A percentile compares a stretch with the other conserved stretches of the same genome.
Evolutionary conservation across 495 filamentous ascomycete species (phyloP).

Genomic region (Hyaloscypha finlandica): DNA sequence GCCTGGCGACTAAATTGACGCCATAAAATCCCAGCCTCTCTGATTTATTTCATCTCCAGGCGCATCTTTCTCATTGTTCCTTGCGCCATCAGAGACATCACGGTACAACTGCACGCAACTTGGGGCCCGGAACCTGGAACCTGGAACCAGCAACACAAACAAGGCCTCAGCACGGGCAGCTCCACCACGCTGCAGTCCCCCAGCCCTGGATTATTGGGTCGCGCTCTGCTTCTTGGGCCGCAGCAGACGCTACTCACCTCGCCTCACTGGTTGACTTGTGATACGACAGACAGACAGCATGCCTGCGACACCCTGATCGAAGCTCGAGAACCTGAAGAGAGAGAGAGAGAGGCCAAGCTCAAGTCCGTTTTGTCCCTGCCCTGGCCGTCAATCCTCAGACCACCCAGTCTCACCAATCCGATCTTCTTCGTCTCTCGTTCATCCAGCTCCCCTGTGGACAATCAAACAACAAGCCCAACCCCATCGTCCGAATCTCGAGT

Average conservation of each 20-base stretch:
- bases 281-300: neutral
- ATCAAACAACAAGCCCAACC: neutral
- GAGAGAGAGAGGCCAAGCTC: neutral
- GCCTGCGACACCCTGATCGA: neutral
- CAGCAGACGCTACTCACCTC: neutral
- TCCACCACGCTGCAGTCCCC: neutral
- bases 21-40: neutral
- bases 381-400: neutral
- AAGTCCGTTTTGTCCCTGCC: neutral
- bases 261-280: neutral
- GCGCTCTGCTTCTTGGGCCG: neutral
- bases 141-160: neutral
- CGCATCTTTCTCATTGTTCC: neutral
- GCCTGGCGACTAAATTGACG: neutral
- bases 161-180: neutral
- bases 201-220: neutral
- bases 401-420: neutral
- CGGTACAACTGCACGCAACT: neutral
- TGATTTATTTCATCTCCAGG: neutral
- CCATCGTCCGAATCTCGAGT: neutral
- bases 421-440: conserved; percentile 2
- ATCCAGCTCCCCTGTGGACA: neutral
- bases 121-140: neutral
- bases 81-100: neutral
- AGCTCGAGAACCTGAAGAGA: neutral